Evolutionary conservation across 257 asterid genomes (phyloP).

Genomic region (Misopates orontium): DNA sequence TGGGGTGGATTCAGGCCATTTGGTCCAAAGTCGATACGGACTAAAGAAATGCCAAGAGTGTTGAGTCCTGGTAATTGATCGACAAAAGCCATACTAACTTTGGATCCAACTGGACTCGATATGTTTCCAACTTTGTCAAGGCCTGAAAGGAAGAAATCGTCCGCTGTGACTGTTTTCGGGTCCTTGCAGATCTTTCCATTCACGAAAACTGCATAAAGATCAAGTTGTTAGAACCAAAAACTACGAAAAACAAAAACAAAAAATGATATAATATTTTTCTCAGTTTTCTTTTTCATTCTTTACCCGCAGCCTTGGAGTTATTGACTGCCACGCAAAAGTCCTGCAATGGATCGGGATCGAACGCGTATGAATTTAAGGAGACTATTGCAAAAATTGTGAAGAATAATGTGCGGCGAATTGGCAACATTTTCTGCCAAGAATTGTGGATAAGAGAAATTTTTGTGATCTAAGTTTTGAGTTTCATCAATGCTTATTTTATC

Average conservation of each 20-base stretch:
- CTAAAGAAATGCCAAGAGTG: slow-evolving; percentile 21
- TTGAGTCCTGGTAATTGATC: slow-evolving; percentile 21
- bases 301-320: slow-evolving; percentile 24
- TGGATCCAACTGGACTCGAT: slow-evolving; percentile 24
- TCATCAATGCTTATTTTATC: too few species aligned
- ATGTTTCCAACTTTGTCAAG: slow-evolving; percentile 27
- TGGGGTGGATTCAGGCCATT: slow-evolving; percentile 16
- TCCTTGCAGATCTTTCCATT: slow-evolving; percentile 15
- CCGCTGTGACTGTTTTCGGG: neutral
- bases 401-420: too few species aligned
- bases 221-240: neutral
- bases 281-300: neutral
- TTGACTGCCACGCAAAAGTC: slow-evolving; percentile 33
- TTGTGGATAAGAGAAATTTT: too few species aligned
- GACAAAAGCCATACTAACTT: slow-evolving; percentile 7
- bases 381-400: too few species aligned
- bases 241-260: too few species aligned
- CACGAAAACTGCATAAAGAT: slow-evolving; percentile 20
- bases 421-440: too few species aligned
- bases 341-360: slow-evolving; percentile 28
- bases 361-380: too few species aligned
- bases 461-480: too few species aligned
- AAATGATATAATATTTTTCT: too few species aligned
- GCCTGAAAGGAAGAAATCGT: slow-evolving; percentile 24
- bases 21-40: neutral